Evolutionary conservation across 768 basidiomycete genomes (phyloP).

Genomic region (Mycena epipterygia): DNA sequence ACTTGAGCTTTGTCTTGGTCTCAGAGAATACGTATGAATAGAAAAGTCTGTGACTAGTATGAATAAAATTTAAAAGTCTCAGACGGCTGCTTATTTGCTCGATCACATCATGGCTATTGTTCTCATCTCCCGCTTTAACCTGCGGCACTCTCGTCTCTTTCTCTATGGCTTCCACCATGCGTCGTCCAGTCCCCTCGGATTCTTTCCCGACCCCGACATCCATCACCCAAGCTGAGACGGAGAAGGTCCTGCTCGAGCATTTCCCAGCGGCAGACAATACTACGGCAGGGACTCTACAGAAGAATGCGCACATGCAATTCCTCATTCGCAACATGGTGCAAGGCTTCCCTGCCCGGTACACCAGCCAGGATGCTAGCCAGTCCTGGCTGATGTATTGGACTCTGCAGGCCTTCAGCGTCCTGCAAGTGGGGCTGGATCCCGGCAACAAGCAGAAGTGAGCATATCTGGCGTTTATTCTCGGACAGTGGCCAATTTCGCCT

Average conservation of each 20-base stretch:
- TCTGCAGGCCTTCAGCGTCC: constrained; percentile 82
- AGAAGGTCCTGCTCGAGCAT: constrained; percentile 71
- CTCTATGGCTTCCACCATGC: constrained; percentile 37
- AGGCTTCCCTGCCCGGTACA: constrained; percentile 85
- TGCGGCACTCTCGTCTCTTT: constrained; percentile 16
- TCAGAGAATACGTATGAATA: no score
- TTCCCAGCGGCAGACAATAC: constrained; percentile 48
- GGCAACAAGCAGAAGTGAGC: constrained; percentile 80
- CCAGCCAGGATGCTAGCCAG: constrained; percentile 92
- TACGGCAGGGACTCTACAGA: constrained; percentile 61
- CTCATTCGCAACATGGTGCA: constrained; percentile 80
- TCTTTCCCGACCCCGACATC: constrained; percentile 76
- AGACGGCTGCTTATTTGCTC: neutral
- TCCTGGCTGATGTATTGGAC: constrained; percentile 98
- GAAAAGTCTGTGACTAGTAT: no score
- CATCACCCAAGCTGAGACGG: constrained; percentile 71
- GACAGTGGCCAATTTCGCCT: constrained; percentile 1
- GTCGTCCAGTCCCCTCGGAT: constrained; percentile 66
- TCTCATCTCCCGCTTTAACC: constrained; percentile 4
- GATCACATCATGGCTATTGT: constrained; percentile 31
- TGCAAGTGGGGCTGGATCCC: constrained; percentile 86
- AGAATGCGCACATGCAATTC: constrained; percentile 80
- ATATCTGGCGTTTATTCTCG: constrained; percentile 12
- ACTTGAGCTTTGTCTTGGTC: no score
- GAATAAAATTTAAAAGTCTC: constrained; percentile 1